Evolutionary conservation across 208 protist genomes (phyloP), one percentile per base, ranked within the genome.

Genomic region (Crithidia thermophila): DNA sequence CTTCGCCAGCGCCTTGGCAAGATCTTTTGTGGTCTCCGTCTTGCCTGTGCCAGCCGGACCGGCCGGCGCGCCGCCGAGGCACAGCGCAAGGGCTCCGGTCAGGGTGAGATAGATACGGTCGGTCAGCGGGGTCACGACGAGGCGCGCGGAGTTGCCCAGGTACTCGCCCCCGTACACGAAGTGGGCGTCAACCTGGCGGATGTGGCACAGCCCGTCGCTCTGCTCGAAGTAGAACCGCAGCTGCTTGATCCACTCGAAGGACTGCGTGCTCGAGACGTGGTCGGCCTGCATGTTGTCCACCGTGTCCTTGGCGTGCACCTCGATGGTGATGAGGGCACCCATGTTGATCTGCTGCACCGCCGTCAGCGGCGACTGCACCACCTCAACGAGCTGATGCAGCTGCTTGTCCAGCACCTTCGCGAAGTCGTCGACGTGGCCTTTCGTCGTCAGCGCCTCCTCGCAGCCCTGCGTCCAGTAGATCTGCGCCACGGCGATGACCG

Each of bases 241-340:
- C 77, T 99, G 98, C 63, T 91, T 97, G 46, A 98, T 96, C 98
- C 98, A 99, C 58, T 99, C 97, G 75, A 99, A 99, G 27, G 95
- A 97, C 20, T 81, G 77, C 10, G 75, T 73, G 43, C 46, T 84
- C 16, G 65, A 70, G 18, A 99, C 85, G 25, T 72, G 58, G 25
- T 72, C 59, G 36, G 82, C 47, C 9, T 79, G 43, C 84, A 99
- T 90, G 50, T 67, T 79, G 51, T 88, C 84, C 2, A 97, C 84
- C 8, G 98, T 98, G 72, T 99, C 98, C 72, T 98, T 93, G 13
- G 96, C 94, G 72, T 99, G 97, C 43, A 99, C 97, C 72, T 99
- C 98, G 64, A 99, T 96, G 10, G 97, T 98, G 73, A 99, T 98
- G 45, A 99, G 85, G 53, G 97, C 94, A 45, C 94, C 92, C 78